Conservation (phyloP, 768 basidiomycete species). For the Lactarius sp. region DNA sequence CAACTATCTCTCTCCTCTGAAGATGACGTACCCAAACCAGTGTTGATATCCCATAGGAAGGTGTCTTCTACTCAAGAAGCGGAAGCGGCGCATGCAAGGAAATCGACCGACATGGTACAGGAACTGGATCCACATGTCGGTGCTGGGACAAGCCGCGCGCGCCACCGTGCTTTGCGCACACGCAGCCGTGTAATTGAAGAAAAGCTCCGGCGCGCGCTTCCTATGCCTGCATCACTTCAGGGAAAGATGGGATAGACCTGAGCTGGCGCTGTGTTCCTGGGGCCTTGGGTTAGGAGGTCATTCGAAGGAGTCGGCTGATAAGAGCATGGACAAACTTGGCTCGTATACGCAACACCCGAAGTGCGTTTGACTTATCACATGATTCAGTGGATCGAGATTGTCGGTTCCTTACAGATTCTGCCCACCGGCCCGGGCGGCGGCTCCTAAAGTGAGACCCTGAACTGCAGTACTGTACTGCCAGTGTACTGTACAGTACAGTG, state of each 20-base stretch:
- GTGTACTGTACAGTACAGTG: too few species aligned
- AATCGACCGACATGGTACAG: background rate
- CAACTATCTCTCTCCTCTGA: background rate
- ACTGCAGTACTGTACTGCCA: too few species aligned
- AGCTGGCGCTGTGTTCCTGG: too few species aligned
- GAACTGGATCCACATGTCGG: background rate
- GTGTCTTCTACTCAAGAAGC: too few species aligned
- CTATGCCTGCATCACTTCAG: background rate
- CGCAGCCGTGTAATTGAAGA: slow-evolving; percentile 15
- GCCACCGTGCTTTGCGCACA: slow-evolving; percentile 11
- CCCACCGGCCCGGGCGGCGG: too few species aligned
- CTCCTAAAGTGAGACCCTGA: too few species aligned
- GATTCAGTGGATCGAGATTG: background rate
- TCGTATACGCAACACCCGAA: too few species aligned
- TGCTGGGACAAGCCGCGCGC: background rate
- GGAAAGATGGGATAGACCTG: background rate
- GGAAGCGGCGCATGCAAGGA: background rate
- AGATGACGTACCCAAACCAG: background rate
- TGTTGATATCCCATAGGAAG: background rate
- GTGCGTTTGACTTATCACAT: background rate
- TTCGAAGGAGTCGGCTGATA: background rate
- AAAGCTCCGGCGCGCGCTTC: slow-evolving; percentile 11
- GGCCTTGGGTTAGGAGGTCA: background rate
- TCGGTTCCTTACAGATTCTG: too few species aligned
- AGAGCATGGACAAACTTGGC: too few species aligned